Conservation (phyloP, 2,329 filamentous ascomycete species). For the Colletotrichum liriopes region DNA sequence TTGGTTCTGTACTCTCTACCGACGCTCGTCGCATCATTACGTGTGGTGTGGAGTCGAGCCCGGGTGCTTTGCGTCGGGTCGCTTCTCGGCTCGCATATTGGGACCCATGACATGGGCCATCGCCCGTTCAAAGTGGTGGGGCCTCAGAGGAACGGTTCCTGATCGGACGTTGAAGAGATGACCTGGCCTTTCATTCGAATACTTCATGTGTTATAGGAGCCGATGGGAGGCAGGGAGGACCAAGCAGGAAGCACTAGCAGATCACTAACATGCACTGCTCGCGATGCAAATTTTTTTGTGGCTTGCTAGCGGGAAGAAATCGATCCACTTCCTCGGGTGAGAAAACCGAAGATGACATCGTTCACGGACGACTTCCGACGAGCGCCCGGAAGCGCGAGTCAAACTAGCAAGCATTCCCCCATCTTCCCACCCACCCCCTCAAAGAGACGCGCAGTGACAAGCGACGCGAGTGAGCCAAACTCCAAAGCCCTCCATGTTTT, state of each 20-base stretch:
- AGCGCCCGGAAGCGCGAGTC: constrained; percentile 30
- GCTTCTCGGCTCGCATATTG: constrained; percentile 40
- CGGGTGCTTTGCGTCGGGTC: constrained; percentile 31
- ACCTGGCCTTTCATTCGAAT: background rate
- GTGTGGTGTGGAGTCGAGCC: constrained; percentile 22
- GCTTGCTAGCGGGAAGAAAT: background rate
- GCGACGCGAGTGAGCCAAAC: constrained; percentile 24
- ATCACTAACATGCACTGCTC: constrained; percentile 1
- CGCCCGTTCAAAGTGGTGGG: constrained; percentile 15
- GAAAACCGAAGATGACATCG: constrained; percentile 18
- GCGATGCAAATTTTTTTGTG: background rate
- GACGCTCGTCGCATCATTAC: constrained; percentile 16
- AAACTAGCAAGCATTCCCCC: constrained; percentile 30
- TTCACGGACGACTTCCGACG: constrained; percentile 40
- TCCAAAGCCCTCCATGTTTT: constrained; percentile 37
- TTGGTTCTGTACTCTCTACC: background rate
- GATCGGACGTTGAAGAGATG: constrained; percentile 21
- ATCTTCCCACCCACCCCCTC: constrained; percentile 2
- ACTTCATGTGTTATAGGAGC: background rate
- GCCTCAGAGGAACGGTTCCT: constrained; percentile 7
- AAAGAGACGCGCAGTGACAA: constrained; percentile 5
- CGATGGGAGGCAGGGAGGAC: background rate
- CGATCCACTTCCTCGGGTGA: constrained; percentile 24
- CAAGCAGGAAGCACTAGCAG: too few species aligned
- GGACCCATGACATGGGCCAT: constrained; percentile 10